Conservation (phyloP, 352 stramenopile species). For the Pythium plurisporium region DNA sequence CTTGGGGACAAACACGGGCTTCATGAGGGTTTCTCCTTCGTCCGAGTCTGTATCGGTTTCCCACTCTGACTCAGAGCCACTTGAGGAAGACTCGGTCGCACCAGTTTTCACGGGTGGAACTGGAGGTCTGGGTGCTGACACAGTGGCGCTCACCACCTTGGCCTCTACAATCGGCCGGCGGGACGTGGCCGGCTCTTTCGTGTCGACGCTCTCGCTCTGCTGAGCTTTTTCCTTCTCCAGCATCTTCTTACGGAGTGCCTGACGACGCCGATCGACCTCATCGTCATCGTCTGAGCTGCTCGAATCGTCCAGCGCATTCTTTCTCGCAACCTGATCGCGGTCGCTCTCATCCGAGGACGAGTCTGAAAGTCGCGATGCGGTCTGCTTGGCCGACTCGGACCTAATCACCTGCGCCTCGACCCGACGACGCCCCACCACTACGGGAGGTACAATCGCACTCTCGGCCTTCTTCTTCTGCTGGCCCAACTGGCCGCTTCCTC, state of each 20-base stretch:
- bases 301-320: conserved; percentile 61
- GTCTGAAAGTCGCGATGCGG: neutral
- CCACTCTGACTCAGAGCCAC: conserved; percentile 58
- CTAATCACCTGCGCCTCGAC: conserved; percentile 58
- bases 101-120: neutral
- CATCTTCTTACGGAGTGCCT: conserved; percentile 55
- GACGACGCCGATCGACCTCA: conserved; percentile 57
- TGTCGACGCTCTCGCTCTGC: neutral
- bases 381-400: conserved; percentile 15
- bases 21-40: conserved; percentile 72
- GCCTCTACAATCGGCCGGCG: conserved; percentile 19
- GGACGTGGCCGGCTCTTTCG: neutral
- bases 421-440: conserved; percentile 24
- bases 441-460: neutral
- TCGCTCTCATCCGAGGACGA: conserved; percentile 10
- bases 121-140: conserved; percentile 21
- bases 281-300: conserved; percentile 62
- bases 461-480: conserved; percentile 15
- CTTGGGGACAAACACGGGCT: conserved; percentile 91
- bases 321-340: neutral
- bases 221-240: conserved; percentile 26
- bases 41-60: conserved; percentile 82
- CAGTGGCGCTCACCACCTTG: conserved; percentile 12
- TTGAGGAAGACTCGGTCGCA: conserved; percentile 35
- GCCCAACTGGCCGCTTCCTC: conserved; percentile 13